Evolutionary conservation across 176 grass and related monocot genomes (phyloP).

Genomic region (Oryza meyeriana): DNA sequence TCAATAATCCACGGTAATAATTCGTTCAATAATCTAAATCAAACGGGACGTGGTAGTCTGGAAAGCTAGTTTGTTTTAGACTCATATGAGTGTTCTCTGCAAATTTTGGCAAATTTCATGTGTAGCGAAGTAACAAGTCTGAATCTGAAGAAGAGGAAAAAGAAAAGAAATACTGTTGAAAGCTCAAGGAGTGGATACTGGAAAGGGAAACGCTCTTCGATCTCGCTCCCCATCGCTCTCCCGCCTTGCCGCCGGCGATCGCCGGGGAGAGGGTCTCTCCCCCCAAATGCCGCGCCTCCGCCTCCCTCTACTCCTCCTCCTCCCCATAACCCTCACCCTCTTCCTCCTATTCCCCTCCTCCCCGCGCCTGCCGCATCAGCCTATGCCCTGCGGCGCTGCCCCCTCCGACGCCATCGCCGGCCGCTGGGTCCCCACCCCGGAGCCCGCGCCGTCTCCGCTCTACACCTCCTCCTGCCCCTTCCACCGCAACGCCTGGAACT

Average conservation of each 20-base stretch:
- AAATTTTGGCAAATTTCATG: neutral
- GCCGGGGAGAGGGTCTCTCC: constrained; percentile 1
- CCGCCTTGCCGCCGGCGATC: constrained; percentile 27
- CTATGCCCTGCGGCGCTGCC: constrained; percentile 60
- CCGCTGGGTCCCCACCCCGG: constrained; percentile 44
- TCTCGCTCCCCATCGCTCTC: neutral
- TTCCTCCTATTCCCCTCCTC: constrained; percentile 25
- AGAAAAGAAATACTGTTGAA: neutral
- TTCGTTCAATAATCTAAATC: no score
- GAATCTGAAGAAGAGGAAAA: neutral
- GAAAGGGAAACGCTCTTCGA: neutral
- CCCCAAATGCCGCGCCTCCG: constrained; percentile 36
- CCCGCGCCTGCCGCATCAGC: neutral
- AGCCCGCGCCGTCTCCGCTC: constrained; percentile 29
- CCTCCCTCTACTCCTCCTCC: constrained; percentile 29
- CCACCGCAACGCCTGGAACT: constrained; percentile 95
- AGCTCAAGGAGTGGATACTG: neutral
- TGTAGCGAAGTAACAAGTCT: neutral
- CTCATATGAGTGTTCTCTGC: neutral
- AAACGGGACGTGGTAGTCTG: no score
- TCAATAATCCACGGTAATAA: no score
- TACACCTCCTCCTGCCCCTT: constrained; percentile 73
- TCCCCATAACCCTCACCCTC: constrained; percentile 32
- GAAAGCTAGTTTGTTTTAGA: neutral
- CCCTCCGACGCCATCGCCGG: constrained; percentile 58